Percentiles rank a stretch among this genome's conserved stretches.
Evolutionary conservation across 768 basidiomycete genomes (phyloP).

Genomic region (Leucogyrophana mollusca): DNA sequence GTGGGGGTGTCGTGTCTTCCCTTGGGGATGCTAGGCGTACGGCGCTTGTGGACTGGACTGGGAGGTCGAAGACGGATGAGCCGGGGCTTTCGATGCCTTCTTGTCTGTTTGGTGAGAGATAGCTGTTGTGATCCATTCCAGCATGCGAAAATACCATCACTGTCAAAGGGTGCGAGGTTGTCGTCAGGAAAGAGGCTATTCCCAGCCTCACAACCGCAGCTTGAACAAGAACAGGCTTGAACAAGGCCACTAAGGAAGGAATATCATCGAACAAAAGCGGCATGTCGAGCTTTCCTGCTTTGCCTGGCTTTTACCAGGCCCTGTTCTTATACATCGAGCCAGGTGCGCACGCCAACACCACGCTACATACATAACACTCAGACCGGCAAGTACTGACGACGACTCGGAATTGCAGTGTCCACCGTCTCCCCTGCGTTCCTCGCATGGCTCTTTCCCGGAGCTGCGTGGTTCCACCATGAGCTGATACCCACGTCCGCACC

Average conservation of each 20-base stretch:
- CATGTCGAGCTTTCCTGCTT: constrained; percentile 46
- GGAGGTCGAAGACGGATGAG: constrained; percentile 76
- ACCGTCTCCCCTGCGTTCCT: constrained; percentile 50
- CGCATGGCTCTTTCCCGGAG: constrained; percentile 57
- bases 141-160: too few relatives aligned
- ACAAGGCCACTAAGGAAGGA: too few relatives aligned
- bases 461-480: constrained; percentile 65
- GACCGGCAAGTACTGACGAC: constrained; percentile 37
- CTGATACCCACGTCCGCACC: constrained; percentile 50
- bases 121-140: too few relatives aligned
- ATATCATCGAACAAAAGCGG: background rate
- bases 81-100: constrained; percentile 47
- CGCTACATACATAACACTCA: too few relatives aligned
- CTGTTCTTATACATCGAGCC: constrained; percentile 70
- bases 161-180: too few relatives aligned
- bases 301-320: constrained; percentile 60
- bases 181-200: too few relatives aligned
- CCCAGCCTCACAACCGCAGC: too few relatives aligned
- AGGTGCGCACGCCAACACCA: too few relatives aligned
- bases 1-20: background rate
- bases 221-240: too few relatives aligned
- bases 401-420: constrained; percentile 39
- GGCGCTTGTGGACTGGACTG: constrained; percentile 37
- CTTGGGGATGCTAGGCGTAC: too few relatives aligned
- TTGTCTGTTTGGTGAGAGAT: constrained; percentile 11